Evolutionary conservation across 768 basidiomycete genomes (phyloP).

Genomic region (Cubamyces lactineus): DNA sequence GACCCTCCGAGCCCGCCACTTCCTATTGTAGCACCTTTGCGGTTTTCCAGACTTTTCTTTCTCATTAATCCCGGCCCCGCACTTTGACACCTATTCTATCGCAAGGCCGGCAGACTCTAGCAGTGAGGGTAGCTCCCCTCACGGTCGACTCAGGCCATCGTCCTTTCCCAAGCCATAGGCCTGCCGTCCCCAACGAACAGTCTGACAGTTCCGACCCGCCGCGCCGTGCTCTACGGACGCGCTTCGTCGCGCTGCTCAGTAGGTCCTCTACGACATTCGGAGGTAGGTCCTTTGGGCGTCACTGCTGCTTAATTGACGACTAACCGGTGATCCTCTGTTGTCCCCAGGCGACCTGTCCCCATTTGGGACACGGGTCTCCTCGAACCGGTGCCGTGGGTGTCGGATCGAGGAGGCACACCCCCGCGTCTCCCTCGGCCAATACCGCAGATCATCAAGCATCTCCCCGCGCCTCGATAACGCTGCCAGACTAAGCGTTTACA

Average conservation of each 20-base stretch:
- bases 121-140: no score
- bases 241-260: background rate
- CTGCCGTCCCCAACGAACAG: background rate
- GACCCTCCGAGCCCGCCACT: conserved; percentile 1
- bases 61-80: background rate
- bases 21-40: background rate
- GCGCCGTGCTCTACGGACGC: background rate
- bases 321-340: background rate
- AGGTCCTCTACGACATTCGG: background rate
- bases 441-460: conserved; percentile 14
- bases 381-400: conserved; percentile 20
- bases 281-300: background rate
- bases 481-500: background rate
- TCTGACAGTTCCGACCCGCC: background rate
- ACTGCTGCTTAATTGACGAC: background rate
- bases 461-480: conserved; percentile 8
- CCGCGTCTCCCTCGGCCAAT: conserved; percentile 6
- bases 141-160: background rate
- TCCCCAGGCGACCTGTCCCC: conserved; percentile 3
- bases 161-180: background rate
- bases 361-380: conserved; percentile 11
- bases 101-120: background rate
- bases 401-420: conserved; percentile 7
- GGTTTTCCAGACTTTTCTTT: conserved; percentile 3
- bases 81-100: background rate